Evolutionary conservation across 768 basidiomycete genomes (phyloP), one percentile per base, ranked within the genome.

Genomic region (Strobilomyces echinocephalus): DNA sequence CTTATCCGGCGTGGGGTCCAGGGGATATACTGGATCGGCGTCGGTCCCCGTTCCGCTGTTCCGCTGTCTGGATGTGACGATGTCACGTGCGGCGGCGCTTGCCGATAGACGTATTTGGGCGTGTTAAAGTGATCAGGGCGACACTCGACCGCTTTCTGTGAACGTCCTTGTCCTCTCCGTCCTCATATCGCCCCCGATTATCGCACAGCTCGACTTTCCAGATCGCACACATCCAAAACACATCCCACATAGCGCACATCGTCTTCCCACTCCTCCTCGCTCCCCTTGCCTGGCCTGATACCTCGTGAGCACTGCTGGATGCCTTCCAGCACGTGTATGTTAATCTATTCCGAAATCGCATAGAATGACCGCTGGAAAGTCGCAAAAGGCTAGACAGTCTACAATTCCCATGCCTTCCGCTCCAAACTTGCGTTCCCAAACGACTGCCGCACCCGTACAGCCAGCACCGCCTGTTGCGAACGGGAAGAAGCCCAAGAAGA

Each of bases 401-500:
- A 16, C 40, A 4, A 30, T 44, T 41, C 11, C 49, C n/a, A 50
- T 59, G 16, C 34, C 54, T 39, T 45, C 58, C 16, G 33, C 41
- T 12, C 51, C 57, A 16, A 47, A 55, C 18, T 11, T 50, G n/a
- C 57, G 42, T 45, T 44, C 46, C 15, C 52, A 59, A 38, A 43
- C 33, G 18, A 54, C 55, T 58, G 49, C 49, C 12, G 21, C 21
- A 8, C 50, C 50, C 36, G 18, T 55, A 30, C 61, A 57, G n/a
- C 47, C 47, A 16, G 39, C 57, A 11, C 46, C 45, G 8, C 47
- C 46, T 44, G 41, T 55, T 36, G 28, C 46, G 4, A 54, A 61
- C 30, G 60, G n/a, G 24, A 78, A 72, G 74, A 73, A 70, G 68
- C 72, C 71, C 53, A 78, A 76, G 68, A 79, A 78, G 71, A 75